Conservation (phyloP, 164 flowering plant species). For the Vitis labrusca region DNA sequence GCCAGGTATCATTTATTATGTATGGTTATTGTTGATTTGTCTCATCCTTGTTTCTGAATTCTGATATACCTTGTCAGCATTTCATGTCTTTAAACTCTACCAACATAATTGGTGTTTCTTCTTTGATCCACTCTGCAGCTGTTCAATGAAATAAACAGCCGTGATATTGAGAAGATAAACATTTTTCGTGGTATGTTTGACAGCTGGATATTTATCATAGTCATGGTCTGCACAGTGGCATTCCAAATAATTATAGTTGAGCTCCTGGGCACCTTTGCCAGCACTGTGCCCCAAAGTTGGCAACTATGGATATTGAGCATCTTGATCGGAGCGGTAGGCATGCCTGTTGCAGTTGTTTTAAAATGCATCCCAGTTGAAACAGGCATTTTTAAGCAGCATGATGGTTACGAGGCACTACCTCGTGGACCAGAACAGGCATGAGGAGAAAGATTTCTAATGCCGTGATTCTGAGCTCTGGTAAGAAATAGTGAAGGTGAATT, state of each 20-base stretch:
- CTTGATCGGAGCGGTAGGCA: slow-evolving; percentile 56
- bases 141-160: slow-evolving; percentile 89
- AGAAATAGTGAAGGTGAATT: too few species aligned
- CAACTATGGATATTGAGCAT: slow-evolving; percentile 63
- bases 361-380: slow-evolving; percentile 70
- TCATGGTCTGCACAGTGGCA: slow-evolving; percentile 52
- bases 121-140: slow-evolving; percentile 34
- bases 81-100: too few species aligned
- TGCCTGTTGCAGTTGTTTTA: slow-evolving; percentile 52
- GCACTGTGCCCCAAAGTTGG: slow-evolving; percentile 75
- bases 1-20: slow-evolving; percentile 51
- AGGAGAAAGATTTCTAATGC: not conserved
- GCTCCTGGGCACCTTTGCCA: slow-evolving; percentile 69
- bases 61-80: too few species aligned
- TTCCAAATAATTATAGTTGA: slow-evolving; percentile 82
- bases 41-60: not conserved
- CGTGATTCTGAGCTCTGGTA: too few species aligned
- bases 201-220: slow-evolving; percentile 59
- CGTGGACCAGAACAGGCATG: slow-evolving; percentile 58
- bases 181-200: slow-evolving; percentile 62
- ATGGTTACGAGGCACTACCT: slow-evolving; percentile 70
- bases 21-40: not conserved
- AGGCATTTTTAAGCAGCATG: slow-evolving; percentile 32
- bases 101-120: not conserved
- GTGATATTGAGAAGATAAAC: slow-evolving; percentile 81